These are phyloP conservation scores for Agaricus sinodeliciosus DNA, from an alignment of 768 basidiomycete genomes.

Conservation along the genomic window DNA sequence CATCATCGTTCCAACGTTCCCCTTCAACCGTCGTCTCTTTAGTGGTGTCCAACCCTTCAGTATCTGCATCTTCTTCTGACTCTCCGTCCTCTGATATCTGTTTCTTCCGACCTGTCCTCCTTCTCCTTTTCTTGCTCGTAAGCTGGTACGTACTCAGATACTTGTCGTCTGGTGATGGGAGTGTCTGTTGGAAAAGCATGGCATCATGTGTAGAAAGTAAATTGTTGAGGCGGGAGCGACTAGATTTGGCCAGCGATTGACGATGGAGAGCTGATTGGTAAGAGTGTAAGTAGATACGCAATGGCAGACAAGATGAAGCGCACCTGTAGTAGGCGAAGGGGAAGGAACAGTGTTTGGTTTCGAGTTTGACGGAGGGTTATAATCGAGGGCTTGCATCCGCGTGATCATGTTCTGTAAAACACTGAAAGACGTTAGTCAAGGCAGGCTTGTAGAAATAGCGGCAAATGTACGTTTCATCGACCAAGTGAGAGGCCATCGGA, in stretches of 20 bases:
- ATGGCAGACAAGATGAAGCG: background rate
- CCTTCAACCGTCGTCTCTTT: background rate
- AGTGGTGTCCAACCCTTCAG: background rate
- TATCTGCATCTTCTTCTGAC: background rate
- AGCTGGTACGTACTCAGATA: background rate
- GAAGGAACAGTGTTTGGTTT: background rate
- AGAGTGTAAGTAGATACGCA: background rate
- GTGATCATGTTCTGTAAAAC: constrained; percentile 1
- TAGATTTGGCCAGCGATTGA: background rate
- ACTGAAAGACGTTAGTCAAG: background rate
- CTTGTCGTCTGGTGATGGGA: background rate
- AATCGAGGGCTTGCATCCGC: constrained; percentile 1
- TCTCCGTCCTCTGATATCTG: background rate
- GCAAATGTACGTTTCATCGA: constrained; percentile 6
- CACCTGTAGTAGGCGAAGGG: background rate
- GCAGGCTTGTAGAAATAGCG: background rate
- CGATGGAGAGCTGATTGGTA: background rate
- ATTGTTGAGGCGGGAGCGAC: constrained; percentile 1
- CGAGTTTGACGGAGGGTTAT: constrained; percentile 7
- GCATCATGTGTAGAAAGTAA: background rate
- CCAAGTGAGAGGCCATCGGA: constrained; percentile 3
- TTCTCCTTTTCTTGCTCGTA: background rate
- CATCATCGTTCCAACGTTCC: background rate
- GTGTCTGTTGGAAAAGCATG: constrained; percentile 1
- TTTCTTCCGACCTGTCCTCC: background rate